These are phyloP conservation scores for Microbotryomycetes sp. DNA, from an alignment of 1,284 basidiomycete genomes.

Conservation along the genomic window DNA sequence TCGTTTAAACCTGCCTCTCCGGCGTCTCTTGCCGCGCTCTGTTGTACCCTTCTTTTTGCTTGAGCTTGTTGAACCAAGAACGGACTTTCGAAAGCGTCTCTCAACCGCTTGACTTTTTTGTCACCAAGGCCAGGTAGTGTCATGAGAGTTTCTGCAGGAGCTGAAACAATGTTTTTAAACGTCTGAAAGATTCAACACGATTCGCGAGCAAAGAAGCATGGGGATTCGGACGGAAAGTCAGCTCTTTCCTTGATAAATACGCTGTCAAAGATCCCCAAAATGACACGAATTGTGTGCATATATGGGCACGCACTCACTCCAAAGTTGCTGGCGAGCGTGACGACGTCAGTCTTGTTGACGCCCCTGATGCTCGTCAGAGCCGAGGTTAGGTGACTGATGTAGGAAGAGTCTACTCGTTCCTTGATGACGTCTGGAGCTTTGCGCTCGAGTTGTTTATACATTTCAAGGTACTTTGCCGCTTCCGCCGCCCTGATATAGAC, in stretches of 20 bases:
- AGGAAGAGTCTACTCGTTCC: constrained; percentile 83
- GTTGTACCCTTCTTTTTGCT: constrained; percentile 14
- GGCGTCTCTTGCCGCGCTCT: background rate
- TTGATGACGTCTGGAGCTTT: constrained; percentile 90
- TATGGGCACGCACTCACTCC: constrained; percentile 55
- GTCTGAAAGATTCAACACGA: constrained; percentile 55
- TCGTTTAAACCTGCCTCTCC: background rate
- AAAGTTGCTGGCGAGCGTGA: constrained; percentile 84
- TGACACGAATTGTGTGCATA: background rate
- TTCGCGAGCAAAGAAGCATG: constrained; percentile 4
- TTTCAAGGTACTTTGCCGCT: constrained; percentile 81
- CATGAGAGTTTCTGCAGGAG: constrained; percentile 64
- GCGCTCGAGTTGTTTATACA: constrained; percentile 88
- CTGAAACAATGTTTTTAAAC: constrained; percentile 67
- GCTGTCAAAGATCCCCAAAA: background rate
- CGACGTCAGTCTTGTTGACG: constrained; percentile 95
- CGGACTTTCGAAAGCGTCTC: constrained; percentile 48
- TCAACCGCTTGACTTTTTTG: constrained; percentile 69
- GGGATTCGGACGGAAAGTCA: background rate
- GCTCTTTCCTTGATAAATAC: background rate
- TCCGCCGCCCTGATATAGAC: constrained; percentile 64
- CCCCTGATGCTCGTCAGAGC: constrained; percentile 83
- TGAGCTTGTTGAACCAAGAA: constrained; percentile 39
- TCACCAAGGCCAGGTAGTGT: constrained; percentile 89
- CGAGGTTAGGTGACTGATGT: constrained; percentile 70